A percentile compares a stretch with the other conserved stretches of the same genome.
Conservation (phyloP, 495 filamentous ascomycete genomes). For the Neurospora cerealis region DNA sequence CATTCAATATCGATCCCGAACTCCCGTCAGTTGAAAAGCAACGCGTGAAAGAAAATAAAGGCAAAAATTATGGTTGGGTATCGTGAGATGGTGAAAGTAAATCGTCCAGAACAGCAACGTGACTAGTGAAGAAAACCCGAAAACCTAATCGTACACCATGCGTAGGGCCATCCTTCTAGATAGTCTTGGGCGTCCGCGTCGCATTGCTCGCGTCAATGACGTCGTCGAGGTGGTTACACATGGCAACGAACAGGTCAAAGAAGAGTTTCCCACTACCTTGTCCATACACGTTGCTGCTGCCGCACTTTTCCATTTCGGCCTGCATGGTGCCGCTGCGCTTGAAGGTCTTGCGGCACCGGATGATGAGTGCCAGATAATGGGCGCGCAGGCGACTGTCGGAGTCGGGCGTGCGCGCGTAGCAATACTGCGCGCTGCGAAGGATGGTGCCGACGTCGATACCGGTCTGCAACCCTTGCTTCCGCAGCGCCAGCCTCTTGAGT, state of each 20-base stretch:
- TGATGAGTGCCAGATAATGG: conserved; percentile 90
- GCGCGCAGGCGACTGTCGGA: conserved; percentile 81
- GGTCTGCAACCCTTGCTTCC: conserved; percentile 82
- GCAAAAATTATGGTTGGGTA: conserved; percentile 27
- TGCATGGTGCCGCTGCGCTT: conserved; percentile 96
- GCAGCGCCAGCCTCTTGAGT: conserved; percentile 76
- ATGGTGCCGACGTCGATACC: conserved; percentile 82
- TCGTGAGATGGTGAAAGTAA: conserved; percentile 30
- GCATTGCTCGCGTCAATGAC: conserved; percentile 53
- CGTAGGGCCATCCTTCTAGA: conserved; percentile 25
- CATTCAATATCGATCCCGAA: not conserved
- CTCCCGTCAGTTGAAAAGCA: not conserved
- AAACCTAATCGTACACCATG: conserved; percentile 12
- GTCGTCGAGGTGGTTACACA: conserved; percentile 96
- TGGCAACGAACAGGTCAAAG: conserved; percentile 94
- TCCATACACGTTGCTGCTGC: conserved; percentile 28
- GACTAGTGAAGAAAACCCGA: conserved; percentile 9
- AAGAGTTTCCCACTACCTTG: conserved; percentile 74
- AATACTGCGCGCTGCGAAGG: conserved; percentile 80
- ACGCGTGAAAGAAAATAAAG: not conserved
- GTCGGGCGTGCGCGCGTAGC: conserved; percentile 89
- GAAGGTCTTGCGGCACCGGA: conserved; percentile 86
- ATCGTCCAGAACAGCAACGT: conserved; percentile 13
- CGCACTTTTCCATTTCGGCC: conserved; percentile 79
- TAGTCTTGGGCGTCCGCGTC: conserved; percentile 36